Percentiles rank a stretch among this genome's conserved stretches.
Evolutionary conservation across 306 rosid species (phyloP).

Genomic region (Benincasa hispida): DNA sequence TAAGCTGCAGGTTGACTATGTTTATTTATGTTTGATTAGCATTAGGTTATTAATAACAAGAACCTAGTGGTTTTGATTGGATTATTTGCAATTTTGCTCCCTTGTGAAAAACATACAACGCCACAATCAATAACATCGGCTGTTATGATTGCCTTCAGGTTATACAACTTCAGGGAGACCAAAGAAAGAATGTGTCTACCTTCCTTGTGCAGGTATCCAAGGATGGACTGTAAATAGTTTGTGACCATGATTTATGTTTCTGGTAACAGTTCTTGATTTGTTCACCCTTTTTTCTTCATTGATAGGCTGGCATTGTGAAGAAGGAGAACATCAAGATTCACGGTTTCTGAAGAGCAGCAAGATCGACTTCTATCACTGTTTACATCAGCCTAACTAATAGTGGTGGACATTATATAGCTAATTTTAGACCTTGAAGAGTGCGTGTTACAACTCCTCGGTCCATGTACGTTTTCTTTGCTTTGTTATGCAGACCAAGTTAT

Average conservation of each 20-base stretch:
- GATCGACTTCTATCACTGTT: background rate
- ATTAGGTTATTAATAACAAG: background rate
- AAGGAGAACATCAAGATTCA: conserved; percentile 37
- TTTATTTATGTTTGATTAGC: background rate
- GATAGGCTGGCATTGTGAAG: conserved; percentile 38
- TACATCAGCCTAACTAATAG: background rate
- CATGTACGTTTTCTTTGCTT: background rate
- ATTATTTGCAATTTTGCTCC: background rate
- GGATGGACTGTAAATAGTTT: background rate
- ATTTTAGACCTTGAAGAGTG: background rate
- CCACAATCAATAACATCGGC: background rate
- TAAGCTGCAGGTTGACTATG: background rate
- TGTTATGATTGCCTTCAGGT: conserved; percentile 16
- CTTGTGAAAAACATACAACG: background rate
- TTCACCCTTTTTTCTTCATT: background rate
- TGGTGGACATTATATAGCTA: background rate
- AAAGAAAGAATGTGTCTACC: conserved; percentile 38
- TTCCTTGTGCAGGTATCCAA: conserved; percentile 31
- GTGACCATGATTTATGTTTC: background rate
- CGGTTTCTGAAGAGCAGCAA: conserved; percentile 22
- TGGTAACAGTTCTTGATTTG: background rate
- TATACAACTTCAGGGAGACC: conserved; percentile 43
- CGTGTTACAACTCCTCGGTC: background rate
- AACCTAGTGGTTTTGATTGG: background rate
- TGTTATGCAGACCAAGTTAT: background rate